Evolutionary conservation across 2,329 filamentous ascomycete genomes (phyloP), one percentile per base, ranked within the genome.

Genomic region (Cryphonectria japonica): DNA sequence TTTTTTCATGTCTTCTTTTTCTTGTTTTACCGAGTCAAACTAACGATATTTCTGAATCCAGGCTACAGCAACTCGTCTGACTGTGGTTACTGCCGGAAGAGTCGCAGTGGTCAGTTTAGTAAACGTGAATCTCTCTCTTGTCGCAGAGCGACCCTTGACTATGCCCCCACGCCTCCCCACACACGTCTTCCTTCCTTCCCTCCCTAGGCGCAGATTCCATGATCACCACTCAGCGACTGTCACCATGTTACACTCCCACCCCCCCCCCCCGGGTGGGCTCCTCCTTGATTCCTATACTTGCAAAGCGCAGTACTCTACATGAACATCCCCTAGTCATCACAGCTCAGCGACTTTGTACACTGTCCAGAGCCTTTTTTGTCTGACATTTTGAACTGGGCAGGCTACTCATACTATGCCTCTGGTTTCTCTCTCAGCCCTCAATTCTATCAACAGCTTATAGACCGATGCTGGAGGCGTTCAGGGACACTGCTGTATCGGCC

Each of bases 391-490:
- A 68, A 60, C 34, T 43, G 16, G 46, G 39, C 76, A 94, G 93
- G 91, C 76, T 91, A 87, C 77, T 92, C 90, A 39, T 95, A 94
- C 80, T 94, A 93, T 82, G 88, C 88, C 52, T 84, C 84, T 66
- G 85, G 91, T 66, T 85, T 84, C 61, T 87, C 85, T 34, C 80
- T 95, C 76, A 89, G 85, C 63, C 85, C 90, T 7, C 81, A 83
- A 0, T 89, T 93, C 76, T 96, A 96, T 76, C 91, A 95, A 78
- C 82, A 79, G 60, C 84, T 96, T 52, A 82, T 95, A 61, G 88
- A 94, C 79, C 88, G 92, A 74, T 92, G 91, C 73, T 96, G 92
- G 92, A 91, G 93, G 79, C 87, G 92, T 73, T 94, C 90, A 52
- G 90, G 88, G 22, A 88, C 83, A 39, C 83, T 94, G 11, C 83